Percentiles rank a stretch among this genome's conserved stretches.
phyloP scores from a whole-genome alignment of 148 eudicot species.

The Polygonum aviculare region DNA sequence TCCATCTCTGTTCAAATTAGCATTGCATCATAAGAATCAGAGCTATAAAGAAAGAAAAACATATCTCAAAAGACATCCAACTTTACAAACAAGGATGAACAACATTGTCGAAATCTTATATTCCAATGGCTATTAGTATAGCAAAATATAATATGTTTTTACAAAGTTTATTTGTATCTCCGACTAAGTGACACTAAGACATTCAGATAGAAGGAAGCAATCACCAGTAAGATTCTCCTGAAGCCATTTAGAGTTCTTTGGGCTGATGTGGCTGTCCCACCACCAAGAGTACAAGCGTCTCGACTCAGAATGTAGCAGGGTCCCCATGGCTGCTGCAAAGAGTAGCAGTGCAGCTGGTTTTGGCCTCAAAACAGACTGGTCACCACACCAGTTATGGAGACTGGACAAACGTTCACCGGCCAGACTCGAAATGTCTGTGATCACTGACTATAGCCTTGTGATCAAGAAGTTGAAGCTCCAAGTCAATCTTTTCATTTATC shows the following conservation, averaged over 20 bases:
- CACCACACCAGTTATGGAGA: constrained; percentile 23
- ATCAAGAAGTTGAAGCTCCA: constrained; percentile 6
- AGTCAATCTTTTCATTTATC: neutral
- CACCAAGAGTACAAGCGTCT: constrained; percentile 68
- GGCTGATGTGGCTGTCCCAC: constrained; percentile 76
- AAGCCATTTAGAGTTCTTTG: constrained; percentile 75
- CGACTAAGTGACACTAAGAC: neutral
- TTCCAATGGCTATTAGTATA: neutral
- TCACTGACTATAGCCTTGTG: constrained; percentile 1
- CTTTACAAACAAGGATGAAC: neutral
- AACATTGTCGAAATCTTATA: neutral
- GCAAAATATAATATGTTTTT: neutral
- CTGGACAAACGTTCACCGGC: constrained; percentile 27
- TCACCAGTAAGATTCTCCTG: constrained; percentile 65
- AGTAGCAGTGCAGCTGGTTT: constrained; percentile 28
- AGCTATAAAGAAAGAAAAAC: neutral
- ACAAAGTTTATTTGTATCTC: neutral
- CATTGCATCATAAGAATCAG: neutral
- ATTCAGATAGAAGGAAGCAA: constrained; percentile 3
- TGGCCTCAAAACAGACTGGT: constrained; percentile 22
- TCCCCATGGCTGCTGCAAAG: constrained; percentile 43
- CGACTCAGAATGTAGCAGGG: constrained; percentile 43
- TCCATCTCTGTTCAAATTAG: constrained; percentile 59
- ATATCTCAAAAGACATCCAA: neutral
- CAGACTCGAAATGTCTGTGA: constrained; percentile 20